phyloP scores from a whole-genome alignment of 306 rosid species.

The Lathyrus aphaca region DNA sequence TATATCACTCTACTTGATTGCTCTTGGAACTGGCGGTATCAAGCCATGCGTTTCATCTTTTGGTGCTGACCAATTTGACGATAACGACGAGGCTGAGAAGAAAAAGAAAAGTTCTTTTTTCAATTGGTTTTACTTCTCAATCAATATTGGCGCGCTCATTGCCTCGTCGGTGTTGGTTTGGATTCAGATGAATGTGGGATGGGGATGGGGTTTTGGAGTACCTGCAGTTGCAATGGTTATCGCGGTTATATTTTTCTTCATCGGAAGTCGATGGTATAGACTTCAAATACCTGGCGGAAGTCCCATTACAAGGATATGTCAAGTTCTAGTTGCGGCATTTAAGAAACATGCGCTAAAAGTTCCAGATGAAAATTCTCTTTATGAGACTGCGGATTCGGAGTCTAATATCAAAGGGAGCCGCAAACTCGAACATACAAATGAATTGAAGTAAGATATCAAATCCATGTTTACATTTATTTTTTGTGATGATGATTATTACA shows the following conservation, averaged over 20 bases:
- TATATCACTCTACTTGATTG: constrained; percentile 70
- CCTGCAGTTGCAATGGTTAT: constrained; percentile 77
- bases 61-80: constrained; percentile 91
- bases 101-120: constrained; percentile 73
- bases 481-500: not conserved
- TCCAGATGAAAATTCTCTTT: constrained; percentile 65
- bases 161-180: constrained; percentile 82
- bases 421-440: constrained; percentile 72
- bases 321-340: constrained; percentile 66
- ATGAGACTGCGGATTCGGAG: constrained; percentile 65
- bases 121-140: constrained; percentile 85
- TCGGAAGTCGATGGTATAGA: constrained; percentile 63
- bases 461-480: constrained; percentile 21
- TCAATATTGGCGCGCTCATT: constrained; percentile 72
- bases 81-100: constrained; percentile 62
- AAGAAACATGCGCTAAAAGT: constrained; percentile 49
- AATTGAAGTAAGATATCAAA: constrained; percentile 56
- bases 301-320: constrained; percentile 74
- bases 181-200: constrained; percentile 85
- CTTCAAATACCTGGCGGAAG: constrained; percentile 80
- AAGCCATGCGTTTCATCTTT: constrained; percentile 85
- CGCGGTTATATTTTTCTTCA: constrained; percentile 68
- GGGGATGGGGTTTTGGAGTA: constrained; percentile 95
- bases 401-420: constrained; percentile 74
- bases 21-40: constrained; percentile 88